phyloP scores from a whole-genome alignment of 2,329 filamentous ascomycete species.

The Bimuria novae-zelandiae region DNA sequence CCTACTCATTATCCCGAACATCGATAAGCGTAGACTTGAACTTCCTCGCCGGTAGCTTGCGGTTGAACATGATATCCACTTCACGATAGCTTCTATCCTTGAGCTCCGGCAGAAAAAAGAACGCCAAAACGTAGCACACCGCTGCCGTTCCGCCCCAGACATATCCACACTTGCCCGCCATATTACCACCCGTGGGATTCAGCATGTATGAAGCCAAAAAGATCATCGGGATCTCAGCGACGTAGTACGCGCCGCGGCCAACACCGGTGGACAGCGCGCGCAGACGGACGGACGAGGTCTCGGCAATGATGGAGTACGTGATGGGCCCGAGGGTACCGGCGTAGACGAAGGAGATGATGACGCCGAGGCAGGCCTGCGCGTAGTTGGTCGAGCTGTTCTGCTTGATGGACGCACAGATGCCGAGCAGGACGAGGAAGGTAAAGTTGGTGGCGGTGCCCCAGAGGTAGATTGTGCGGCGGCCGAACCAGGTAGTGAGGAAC shows the following conservation, averaged over 20 bases:
- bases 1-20: conserved; percentile 65
- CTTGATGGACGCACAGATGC: conserved; percentile 61
- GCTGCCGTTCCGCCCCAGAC: conserved; percentile 52
- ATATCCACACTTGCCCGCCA: conserved; percentile 40
- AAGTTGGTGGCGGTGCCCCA: conserved; percentile 61
- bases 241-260: conserved; percentile 66
- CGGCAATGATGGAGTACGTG: conserved; percentile 69
- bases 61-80: conserved; percentile 51
- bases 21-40: conserved; percentile 61
- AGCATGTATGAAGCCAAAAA: conserved; percentile 61
- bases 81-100: conserved; percentile 54
- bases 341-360: conserved; percentile 69
- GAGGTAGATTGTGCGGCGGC: conserved; percentile 66
- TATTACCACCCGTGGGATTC: conserved; percentile 50
- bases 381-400: conserved; percentile 48
- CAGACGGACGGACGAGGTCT: conserved; percentile 67
- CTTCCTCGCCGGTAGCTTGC: conserved; percentile 58
- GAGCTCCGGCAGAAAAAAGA: conserved; percentile 59
- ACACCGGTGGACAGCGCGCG: conserved; percentile 66
- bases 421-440: conserved; percentile 60
- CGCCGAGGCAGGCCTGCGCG: conserved; percentile 64
- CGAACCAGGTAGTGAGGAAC: conserved; percentile 66
- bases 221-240: conserved; percentile 68
- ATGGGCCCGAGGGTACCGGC: conserved; percentile 65
- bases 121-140: conserved; percentile 58